Evolutionary conservation across 139 green algal genomes (phyloP), one percentile per base, ranked within the genome.

Genomic region (Auxenochlorella pyrenoidosa): DNA sequence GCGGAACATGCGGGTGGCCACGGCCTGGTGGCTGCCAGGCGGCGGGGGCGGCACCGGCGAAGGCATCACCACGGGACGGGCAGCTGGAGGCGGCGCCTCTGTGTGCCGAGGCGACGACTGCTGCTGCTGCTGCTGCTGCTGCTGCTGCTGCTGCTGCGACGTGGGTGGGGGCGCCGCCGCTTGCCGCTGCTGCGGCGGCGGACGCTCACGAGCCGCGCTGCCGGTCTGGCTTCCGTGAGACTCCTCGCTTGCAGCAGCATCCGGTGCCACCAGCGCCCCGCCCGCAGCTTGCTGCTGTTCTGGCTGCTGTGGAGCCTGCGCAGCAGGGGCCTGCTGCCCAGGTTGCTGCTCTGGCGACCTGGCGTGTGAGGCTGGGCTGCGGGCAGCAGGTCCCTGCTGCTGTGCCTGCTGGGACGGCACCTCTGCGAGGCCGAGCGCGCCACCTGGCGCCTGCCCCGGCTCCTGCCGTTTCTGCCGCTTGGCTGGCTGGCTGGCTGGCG

Each of bases 71-170:
- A 63, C 54, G 2, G 54, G 54, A 8, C 54, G 54, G 22, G 54
- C 15, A 24, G 22, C 66, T 40, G 68, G 28, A 28, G n/a, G 43
- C 22, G 6, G 41, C 26, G 73, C 73, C 12, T 34, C 73, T 34
- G 24, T 24, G 19, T 58, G 73, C 40, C 32, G 41, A 44, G 38
- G 70, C 70, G 15, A 30, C n/a, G 21, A 19, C 34, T 76, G 70
- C 70, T 75, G 73, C 73, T 36, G 22, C 73, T 59, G 73, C 73
- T 40, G 73, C 73, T 60, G 36, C 72, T 78, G 12, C 78, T 73
- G 78, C 78, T 71, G n/a, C n/a, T n/a, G n/a, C n/a, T n/a, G n/a
- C 77, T 71, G 76, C 76, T 30, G 26, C 12, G 47, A 58, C 8
- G 47, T 6, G 6, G 47, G 47, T 58, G 47, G 47, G 6, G 47